These are phyloP conservation scores for Hypoxylon trugodes DNA, from an alignment of 495 filamentous ascomycete species.

Conservation along the genomic window DNA sequence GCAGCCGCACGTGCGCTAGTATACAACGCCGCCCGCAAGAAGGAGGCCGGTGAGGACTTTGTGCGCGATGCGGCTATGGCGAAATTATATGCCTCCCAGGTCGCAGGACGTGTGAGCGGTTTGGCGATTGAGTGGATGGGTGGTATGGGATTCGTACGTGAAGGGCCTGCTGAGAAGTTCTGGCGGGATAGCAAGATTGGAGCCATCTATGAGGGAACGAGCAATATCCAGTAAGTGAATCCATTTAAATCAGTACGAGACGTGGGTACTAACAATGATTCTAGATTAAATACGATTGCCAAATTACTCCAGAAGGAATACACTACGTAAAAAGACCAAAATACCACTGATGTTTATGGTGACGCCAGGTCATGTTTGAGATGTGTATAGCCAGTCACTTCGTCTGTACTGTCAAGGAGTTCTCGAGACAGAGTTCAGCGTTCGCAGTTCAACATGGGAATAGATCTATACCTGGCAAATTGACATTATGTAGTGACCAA, in stretches of 20 bases:
- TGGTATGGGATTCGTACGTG: constrained; percentile 94
- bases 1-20: constrained; percentile 89
- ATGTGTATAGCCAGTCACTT: not conserved
- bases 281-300: constrained; percentile 91
- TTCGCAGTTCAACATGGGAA: not conserved
- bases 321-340: constrained; percentile 56
- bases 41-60: constrained; percentile 96
- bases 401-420: not conserved
- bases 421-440: not conserved
- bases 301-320: constrained; percentile 93
- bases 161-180: constrained; percentile 98
- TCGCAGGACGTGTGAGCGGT: constrained; percentile 86
- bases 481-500: not conserved
- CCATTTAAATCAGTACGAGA: not conserved
- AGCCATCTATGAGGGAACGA: constrained; percentile 96
- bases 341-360: not conserved
- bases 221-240: constrained; percentile 64
- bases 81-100: constrained; percentile 93
- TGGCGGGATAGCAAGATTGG: constrained; percentile 99
- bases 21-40: constrained; percentile 96
- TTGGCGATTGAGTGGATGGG: constrained; percentile 98
- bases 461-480: not conserved
- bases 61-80: constrained; percentile 98
- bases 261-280: constrained; percentile 59
- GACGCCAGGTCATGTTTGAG: not conserved